Evolutionary conservation across 2,329 filamentous ascomycete genomes (phyloP).

Genomic region (Cercospora canescens): DNA sequence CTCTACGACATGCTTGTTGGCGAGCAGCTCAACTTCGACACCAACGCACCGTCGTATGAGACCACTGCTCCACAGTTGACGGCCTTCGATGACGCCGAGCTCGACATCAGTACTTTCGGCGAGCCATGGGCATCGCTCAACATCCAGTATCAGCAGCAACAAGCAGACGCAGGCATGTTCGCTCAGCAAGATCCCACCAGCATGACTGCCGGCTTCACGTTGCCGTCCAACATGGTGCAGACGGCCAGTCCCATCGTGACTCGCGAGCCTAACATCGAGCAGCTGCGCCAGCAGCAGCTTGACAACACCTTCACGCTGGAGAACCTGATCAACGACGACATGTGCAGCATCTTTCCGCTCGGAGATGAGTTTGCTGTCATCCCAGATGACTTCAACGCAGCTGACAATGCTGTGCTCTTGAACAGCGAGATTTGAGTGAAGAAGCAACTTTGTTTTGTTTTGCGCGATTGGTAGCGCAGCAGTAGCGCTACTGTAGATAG

Average conservation of each 20-base stretch:
- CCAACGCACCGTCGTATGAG: constrained; percentile 28
- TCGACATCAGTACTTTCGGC: neutral
- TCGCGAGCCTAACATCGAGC: constrained; percentile 2
- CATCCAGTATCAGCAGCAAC: neutral
- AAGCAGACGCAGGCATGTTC: neutral
- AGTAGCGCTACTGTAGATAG: too few species aligned
- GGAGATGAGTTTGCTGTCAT: neutral
- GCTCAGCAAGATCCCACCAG: constrained; percentile 4
- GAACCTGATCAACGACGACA: neutral
- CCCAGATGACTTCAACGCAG: neutral
- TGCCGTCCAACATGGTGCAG: neutral
- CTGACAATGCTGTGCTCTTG: neutral
- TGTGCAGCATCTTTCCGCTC: neutral
- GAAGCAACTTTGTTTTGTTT: neutral
- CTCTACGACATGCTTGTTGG: constrained; percentile 40
- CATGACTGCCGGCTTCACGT: neutral
- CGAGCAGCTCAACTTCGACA: constrained; percentile 48
- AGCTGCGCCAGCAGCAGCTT: neutral
- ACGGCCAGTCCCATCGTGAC: neutral
- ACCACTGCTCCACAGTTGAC: constrained; percentile 20
- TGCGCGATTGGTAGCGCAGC: too few species aligned
- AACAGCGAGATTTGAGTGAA: neutral
- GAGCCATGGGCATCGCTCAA: neutral
- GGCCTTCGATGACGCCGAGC: constrained; percentile 6
- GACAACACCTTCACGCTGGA: neutral